A percentile compares a stretch with the other conserved stretches of the same genome.
Evolutionary conservation across 108 stramenopile genomes (phyloP).

Genomic region (Nitzschia sp.): DNA sequence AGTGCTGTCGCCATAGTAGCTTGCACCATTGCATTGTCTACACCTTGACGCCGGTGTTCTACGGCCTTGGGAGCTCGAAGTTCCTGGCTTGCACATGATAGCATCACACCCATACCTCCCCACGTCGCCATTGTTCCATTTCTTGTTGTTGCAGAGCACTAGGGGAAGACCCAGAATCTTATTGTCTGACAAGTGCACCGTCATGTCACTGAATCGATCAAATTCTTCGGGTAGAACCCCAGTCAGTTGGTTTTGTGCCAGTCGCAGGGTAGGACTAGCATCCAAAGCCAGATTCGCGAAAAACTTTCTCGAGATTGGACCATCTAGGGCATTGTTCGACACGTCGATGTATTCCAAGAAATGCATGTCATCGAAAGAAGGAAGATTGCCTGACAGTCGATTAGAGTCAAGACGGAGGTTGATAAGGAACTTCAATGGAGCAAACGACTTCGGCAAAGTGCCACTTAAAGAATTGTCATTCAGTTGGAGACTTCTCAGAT

Average conservation of each 20-base stretch:
- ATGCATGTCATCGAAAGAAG: constrained; percentile 38
- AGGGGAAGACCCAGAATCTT: constrained; percentile 19
- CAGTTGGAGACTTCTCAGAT: constrained; percentile 43
- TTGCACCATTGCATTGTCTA: constrained; percentile 17
- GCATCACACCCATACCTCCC: constrained; percentile 57
- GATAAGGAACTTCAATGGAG: constrained; percentile 15
- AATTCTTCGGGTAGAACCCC: constrained; percentile 21
- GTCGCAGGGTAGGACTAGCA: constrained; percentile 21
- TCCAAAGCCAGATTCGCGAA: constrained; percentile 5
- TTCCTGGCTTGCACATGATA: constrained; percentile 65
- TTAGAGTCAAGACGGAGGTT: constrained; percentile 14
- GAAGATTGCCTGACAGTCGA: constrained; percentile 17
- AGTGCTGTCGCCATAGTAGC: constrained; percentile 24
- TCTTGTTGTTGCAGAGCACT: constrained; percentile 32
- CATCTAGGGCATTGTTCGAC: constrained; percentile 28
- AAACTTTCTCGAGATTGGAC: constrained; percentile 32
- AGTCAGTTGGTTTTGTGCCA: constrained; percentile 19
- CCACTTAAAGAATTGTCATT: constrained; percentile 46
- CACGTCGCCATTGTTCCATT: constrained; percentile 65
- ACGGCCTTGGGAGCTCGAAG: constrained; percentile 54
- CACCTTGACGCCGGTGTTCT: constrained; percentile 38
- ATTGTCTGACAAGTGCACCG: constrained; percentile 56
- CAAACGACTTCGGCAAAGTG: constrained; percentile 19
- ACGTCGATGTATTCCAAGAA: constrained; percentile 27
- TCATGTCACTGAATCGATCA: constrained; percentile 50